phyloP scores from a whole-genome alignment of 441 rosid species.

The Raphanus hybrid region DNA sequence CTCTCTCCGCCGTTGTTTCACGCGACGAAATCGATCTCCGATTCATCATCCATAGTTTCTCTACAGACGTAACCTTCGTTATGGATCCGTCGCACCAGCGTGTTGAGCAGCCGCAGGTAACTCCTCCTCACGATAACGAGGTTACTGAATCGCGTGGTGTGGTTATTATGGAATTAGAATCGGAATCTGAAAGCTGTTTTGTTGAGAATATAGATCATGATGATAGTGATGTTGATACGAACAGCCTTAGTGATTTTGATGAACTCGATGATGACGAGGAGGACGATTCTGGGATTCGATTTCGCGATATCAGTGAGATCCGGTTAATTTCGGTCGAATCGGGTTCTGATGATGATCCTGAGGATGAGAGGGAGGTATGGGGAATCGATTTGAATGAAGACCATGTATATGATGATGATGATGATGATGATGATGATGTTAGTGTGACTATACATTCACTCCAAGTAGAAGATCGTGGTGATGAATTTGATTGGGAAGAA shows the following conservation, averaged over 20 bases:
- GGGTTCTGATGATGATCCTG: slow-evolving; percentile 56
- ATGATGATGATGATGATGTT: slow-evolving; percentile 50
- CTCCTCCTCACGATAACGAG: no score
- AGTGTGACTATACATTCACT: slow-evolving; percentile 63
- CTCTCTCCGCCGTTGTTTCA: slow-evolving; percentile 19
- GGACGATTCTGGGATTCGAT: slow-evolving; percentile 48
- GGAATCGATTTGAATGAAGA: slow-evolving; percentile 50
- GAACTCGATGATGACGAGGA: slow-evolving; percentile 53
- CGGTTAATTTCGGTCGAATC: slow-evolving; percentile 44
- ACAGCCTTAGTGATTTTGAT: slow-evolving; percentile 38
- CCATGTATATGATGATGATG: slow-evolving; percentile 46
- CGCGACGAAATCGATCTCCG: slow-evolving; percentile 29
- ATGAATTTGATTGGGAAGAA: slow-evolving; percentile 96
- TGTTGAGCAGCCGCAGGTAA: slow-evolving; percentile 69
- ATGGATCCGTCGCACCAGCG: slow-evolving; percentile 88
- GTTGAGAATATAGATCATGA: slow-evolving; percentile 34
- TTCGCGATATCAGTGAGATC: slow-evolving; percentile 45
- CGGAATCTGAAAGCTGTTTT: slow-evolving; percentile 48
- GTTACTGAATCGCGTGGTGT: slow-evolving; percentile 50
- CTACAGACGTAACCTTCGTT: slow-evolving; percentile 59
- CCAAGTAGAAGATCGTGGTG: slow-evolving; percentile 65
- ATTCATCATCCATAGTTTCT: slow-evolving; percentile 27
- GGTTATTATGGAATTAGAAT: slow-evolving; percentile 51
- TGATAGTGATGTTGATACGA: slow-evolving; percentile 40
- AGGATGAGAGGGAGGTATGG: slow-evolving; percentile 41